Evolutionary conservation across 495 filamentous ascomycete species (phyloP).

Genomic region (Corynascus novoguineensis): DNA sequence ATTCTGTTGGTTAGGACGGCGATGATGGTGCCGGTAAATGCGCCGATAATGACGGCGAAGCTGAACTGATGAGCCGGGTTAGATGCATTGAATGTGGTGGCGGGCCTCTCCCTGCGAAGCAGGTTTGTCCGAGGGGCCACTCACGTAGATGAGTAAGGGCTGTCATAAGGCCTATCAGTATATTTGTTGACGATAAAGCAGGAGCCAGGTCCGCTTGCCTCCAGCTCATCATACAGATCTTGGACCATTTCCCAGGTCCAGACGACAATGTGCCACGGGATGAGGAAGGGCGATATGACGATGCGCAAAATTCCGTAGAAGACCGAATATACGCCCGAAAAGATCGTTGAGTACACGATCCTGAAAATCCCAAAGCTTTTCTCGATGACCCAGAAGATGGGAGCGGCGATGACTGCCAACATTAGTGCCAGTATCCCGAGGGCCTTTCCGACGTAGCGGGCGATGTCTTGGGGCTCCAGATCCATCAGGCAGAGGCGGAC

Average conservation of each 20-base stretch:
- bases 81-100: neutral
- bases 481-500: neutral
- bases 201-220: neutral
- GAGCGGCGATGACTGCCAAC: neutral
- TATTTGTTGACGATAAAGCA: neutral
- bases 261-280: neutral
- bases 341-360: neutral
- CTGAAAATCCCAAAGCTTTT: neutral
- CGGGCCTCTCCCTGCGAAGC: too few species aligned
- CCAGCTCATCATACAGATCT: neutral
- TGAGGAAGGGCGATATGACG: neutral
- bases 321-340: neutral
- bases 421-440: neutral
- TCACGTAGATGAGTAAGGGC: neutral
- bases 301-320: neutral
- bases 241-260: neutral
- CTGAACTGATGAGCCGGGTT: constrained; percentile 6
- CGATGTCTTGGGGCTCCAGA: neutral
- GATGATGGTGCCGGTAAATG: constrained; percentile 46
- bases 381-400: neutral
- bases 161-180: neutral
- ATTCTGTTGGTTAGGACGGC: constrained; percentile 46
- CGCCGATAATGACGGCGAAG: constrained; percentile 35
- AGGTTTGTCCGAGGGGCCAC: neutral
- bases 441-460: neutral